phyloP scores from a whole-genome alignment of 805 yeast species.

The Diddensiella santjacobensis region DNA sequence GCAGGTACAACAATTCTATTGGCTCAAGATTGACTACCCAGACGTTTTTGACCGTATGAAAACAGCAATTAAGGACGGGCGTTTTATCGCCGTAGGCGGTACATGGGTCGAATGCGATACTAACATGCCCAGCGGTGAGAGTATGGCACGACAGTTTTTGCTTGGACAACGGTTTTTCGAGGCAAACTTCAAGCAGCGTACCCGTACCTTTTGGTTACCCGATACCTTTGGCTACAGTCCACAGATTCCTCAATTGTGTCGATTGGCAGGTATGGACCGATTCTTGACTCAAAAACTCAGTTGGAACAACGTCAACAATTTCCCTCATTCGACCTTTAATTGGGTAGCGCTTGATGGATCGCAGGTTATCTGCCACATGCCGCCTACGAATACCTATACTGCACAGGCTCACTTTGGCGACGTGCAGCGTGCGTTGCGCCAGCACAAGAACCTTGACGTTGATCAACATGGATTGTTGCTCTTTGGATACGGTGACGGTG shows the following conservation, averaged over 20 bases:
- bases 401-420: slow-evolving; percentile 93
- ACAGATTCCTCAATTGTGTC: slow-evolving; percentile 90
- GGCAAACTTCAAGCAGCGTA: slow-evolving; percentile 70
- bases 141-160: slow-evolving; percentile 80
- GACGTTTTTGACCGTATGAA: slow-evolving; percentile 62
- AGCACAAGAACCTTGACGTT: slow-evolving; percentile 78
- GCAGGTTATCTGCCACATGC: slow-evolving; percentile 94
- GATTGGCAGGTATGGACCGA: slow-evolving; percentile 76
- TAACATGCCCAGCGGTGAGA: slow-evolving; percentile 92
- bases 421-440: slow-evolving; percentile 70
- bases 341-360: slow-evolving; percentile 96
- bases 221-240: slow-evolving; percentile 97
- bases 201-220: slow-evolving; percentile 88
- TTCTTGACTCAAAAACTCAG: slow-evolving; percentile 91
- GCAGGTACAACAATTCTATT: slow-evolving; percentile 92
- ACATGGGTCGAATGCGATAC: slow-evolving; percentile 98
- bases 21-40: slow-evolving; percentile 88
- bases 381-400: slow-evolving; percentile 94
- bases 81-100: slow-evolving; percentile 91
- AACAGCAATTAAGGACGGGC: slow-evolving; percentile 59
- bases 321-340: slow-evolving; percentile 87
- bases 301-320: slow-evolving; percentile 91
- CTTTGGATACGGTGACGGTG: slow-evolving; percentile 96
- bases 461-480: slow-evolving; percentile 77
- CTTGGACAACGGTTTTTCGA: slow-evolving; percentile 85